These are phyloP conservation scores for Telfairia occidentalis DNA, from an alignment of 331 rosid species.

Conservation along the genomic window DNA sequence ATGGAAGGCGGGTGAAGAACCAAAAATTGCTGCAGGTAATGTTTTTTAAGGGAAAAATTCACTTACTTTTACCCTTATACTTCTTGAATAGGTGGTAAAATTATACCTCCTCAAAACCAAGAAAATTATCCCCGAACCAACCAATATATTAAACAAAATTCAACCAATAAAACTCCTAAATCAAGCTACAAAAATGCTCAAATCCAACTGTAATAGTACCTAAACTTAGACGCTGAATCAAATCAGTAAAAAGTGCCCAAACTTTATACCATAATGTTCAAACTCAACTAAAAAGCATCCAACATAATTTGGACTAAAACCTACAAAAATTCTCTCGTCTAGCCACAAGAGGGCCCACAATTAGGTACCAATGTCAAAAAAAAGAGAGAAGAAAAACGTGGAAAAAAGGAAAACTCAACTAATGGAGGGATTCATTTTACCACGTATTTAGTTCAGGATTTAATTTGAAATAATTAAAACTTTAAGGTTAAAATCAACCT, in stretches of 20 bases:
- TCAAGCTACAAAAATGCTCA: not conserved
- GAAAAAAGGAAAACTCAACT: not conserved
- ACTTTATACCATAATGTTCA: not conserved
- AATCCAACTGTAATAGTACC: not conserved
- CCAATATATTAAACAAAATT: not conserved
- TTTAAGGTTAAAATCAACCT: not conserved
- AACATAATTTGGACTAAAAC: not conserved
- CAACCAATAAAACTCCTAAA: not conserved
- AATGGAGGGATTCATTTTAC: not conserved
- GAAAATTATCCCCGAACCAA: not conserved
- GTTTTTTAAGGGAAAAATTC: not conserved
- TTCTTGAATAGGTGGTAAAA: not conserved
- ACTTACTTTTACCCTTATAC: too few relatives aligned
- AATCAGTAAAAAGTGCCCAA: not conserved
- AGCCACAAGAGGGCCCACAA: not conserved
- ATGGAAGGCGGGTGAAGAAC: conserved; percentile 99
- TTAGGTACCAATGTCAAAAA: not conserved
- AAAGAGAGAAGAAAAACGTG: not conserved
- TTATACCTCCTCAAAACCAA: not conserved
- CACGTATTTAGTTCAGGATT: not conserved
- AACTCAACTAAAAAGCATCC: not conserved
- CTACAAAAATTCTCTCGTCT: not conserved
- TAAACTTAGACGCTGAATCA: not conserved
- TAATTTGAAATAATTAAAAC: not conserved
- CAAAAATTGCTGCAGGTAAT: conserved; percentile 96